Conservation (phyloP, 805 yeast genomes). For the Metschnikowia dekortorum region DNA sequence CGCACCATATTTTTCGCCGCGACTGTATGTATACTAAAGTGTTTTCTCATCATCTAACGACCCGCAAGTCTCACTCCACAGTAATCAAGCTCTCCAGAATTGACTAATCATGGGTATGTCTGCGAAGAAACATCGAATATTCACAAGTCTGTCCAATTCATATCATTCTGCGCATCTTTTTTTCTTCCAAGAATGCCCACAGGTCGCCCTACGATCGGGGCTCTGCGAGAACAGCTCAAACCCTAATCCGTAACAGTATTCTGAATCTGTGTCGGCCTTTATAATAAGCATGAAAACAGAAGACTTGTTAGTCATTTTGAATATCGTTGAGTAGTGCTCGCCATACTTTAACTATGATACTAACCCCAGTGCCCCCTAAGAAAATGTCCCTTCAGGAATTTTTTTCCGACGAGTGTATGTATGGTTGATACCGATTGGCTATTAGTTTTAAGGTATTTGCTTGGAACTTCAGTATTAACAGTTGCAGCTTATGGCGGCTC, state of each 20-base stretch:
- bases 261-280: neutral
- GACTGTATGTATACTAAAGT: constrained; percentile 4
- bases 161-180: neutral
- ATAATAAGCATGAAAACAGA: neutral
- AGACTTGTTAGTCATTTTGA: neutral
- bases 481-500: constrained; percentile 40
- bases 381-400: constrained; percentile 46
- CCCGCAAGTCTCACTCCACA: neutral
- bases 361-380: constrained; percentile 36
- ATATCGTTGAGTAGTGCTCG: neutral
- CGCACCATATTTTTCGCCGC: neutral
- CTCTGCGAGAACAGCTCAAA: neutral
- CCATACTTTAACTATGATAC: neutral
- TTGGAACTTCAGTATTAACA: constrained; percentile 14
- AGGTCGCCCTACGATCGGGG: too few relatives aligned
- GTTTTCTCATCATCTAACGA: neutral
- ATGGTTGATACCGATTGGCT: neutral
- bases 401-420: constrained; percentile 43
- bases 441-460: neutral
- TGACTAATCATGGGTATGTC: constrained; percentile 3
- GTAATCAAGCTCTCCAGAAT: neutral
- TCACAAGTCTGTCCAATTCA: neutral
- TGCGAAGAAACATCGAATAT: neutral
- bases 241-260: neutral
- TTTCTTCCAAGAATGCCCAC: neutral